Base-by-base conservation (phyloP, 2,329 filamentous ascomycete genomes). In the Chaetomiaceae sp. region DNA sequence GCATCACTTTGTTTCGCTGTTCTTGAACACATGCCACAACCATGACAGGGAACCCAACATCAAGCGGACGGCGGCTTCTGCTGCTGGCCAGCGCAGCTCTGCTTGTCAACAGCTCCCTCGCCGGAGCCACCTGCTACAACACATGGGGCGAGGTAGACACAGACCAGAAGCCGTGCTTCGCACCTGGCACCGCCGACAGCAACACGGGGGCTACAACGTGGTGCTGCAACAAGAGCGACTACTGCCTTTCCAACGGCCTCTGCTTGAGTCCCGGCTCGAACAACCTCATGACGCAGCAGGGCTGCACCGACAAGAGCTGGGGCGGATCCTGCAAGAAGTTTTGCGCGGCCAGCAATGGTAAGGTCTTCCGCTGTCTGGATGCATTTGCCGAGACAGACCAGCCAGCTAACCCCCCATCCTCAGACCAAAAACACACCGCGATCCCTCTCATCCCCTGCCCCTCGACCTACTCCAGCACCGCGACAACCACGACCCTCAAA, bases 231-330 rank as follows among this genome's bases (percentile, higher is more conserved):
- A 54, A 37, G 38, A 40, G 19, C 37, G 62, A 65, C 52, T 53
- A 55, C 30, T 64, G 62, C 40, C 56, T 65, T 20, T 58, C 58
- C 31, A 65, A 65, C 45, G 62, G 62, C n/a, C 58, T 65, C 27
- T 65, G 62, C 30, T 52, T 65, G 14, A 59, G 63, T 37, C 55
- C 62, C 10, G 55, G 33, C 3, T 56, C 53, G 13, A 60, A 60
- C 43, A 63, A 62, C 43, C 57, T 61, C 50, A 59, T 63, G 50
- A 62, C 58, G 13, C 60, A 61, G 20, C 63, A 65, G 48, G 62
- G 62, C 20, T 65, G 63, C 50, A 64, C 62, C 10, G 58, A 61
- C 44, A 55, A 49, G 21, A 42, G 51, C 39, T 65, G 62, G 62
- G 56, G 51, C 19, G 52, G 43, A 6, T 55, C 59, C n/a, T 65